Base-by-base conservation (phyloP, 139 green algal genomes). In the Volvox reticuliferus region DNA sequence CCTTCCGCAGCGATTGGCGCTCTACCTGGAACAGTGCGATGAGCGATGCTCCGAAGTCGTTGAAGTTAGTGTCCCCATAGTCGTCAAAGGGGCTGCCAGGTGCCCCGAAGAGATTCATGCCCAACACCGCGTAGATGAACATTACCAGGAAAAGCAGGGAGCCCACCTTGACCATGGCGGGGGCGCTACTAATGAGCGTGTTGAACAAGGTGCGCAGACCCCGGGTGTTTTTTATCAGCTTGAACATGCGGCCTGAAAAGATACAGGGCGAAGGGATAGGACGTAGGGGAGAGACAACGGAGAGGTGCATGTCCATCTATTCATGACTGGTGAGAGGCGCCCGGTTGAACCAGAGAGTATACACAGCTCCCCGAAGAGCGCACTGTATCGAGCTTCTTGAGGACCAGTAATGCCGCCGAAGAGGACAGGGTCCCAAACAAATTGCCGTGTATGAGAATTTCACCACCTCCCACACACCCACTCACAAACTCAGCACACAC, bases 91-190 rank as follows among this genome's bases (percentile, higher is more conserved):
- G 89, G 33, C 95, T 86, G 76, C 87, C 84, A 12, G 78, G 69
- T 1, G 18, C 33, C 5, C 94, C 94, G 73, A 97, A 97, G 24
- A 98, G 87, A 86, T 96, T 95, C 94, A 97, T 96, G 62, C 96
- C 96, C 87, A 97, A 93, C 73, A 97, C 91, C 33, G 93, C 93
- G 78, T 94, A 97, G 30, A 97, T 95, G 89, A 97, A 98, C 86
- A 97, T 95, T 84, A 97, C 94, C 44, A 98, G 92, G 65, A 96
- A 94, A 2, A 97, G 87, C 32, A 97, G 84, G 37, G 78, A 90
- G 55, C 93, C 95, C 14, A 98, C 94, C 91, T 97, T 97, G 75
- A 94, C 69, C 36, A 98, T 93, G n/a, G 95, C 95, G 17, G 96
- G 96, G 30, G 96, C 78, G 2, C 94, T 96, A 69, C 80, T 93